Conservation (phyloP, 257 asterid species). For the Solanum okadae region DNA sequence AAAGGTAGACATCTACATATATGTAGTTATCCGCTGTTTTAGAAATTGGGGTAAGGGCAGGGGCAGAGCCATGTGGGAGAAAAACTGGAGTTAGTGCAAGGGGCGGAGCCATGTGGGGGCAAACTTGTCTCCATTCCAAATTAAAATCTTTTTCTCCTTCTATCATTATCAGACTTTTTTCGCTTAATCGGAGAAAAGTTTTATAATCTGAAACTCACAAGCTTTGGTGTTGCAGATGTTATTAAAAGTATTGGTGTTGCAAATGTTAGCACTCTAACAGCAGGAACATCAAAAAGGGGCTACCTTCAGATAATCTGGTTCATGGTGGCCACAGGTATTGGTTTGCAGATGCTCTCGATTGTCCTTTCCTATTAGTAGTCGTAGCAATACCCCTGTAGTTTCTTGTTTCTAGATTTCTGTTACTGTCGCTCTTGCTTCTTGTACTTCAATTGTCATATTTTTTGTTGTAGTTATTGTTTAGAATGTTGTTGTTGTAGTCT, state of each 20-base stretch:
- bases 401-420: too few species aligned
- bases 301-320: background rate
- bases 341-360: background rate
- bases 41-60: too few species aligned
- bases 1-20: background rate
- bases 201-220: background rate
- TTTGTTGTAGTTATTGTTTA: too few species aligned
- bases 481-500: too few species aligned
- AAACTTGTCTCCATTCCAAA: background rate
- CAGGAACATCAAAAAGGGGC: background rate
- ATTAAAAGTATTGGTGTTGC: background rate
- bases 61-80: too few species aligned
- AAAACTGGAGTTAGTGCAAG: too few species aligned
- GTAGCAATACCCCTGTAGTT: too few species aligned
- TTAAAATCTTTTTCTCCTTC: background rate
- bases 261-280: background rate
- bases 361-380: too few species aligned
- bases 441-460: too few species aligned
- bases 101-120: too few species aligned
- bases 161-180: background rate
- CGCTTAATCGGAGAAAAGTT: background rate
- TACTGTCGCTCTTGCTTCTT: too few species aligned
- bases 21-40: background rate
- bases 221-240: too few species aligned
- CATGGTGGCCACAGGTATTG: background rate